Base-by-base conservation (phyloP, 2,329 filamentous ascomycete species). In the Mycocentrospora acerina region DNA sequence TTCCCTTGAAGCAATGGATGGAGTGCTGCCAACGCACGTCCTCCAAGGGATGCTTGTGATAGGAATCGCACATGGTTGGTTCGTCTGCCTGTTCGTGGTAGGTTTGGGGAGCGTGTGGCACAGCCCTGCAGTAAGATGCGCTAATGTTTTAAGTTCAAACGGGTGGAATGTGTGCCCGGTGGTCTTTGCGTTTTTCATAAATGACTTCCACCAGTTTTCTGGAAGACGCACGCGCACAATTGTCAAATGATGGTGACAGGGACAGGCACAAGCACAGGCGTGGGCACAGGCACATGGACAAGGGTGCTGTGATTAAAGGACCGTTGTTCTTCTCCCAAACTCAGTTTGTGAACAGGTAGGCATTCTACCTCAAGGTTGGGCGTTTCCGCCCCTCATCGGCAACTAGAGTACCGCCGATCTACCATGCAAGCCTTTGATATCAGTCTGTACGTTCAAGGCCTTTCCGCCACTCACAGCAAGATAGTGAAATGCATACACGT, bases 71-170 rank as follows among this genome's bases (percentile, higher is more conserved):
- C n/a, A 39, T 39, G 39, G 35, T 46, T 39, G 14, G 26, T 35
- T 5, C 13, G 22, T 19, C 19, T 22, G 19, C 19, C 5, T 22
- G 19, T 6, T 22, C 19, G 5, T 9, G 19, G 5, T 6, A 22
- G 9, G 19, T 22, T 22, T 22, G 19, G 19, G n/a, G 9, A 22
- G 19, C 5, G 9, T 22, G 19, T 22, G 19, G 35, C 40, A 35
- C 26, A 37, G 36, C 29, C 29, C 27, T 22, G 19, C 19, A 9
- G 19, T 9, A 22, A 22, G 9, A 22, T 37, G 27, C 49, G 45
- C 55, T 51, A 51, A 44, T 46, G 55, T 58, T 48, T 54, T 53
- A 59, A 33, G 30, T 57, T 48, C 41, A 53, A 46, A 22, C 19
- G 19, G 19, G 19, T 22, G 19, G 19, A 22, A 22, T 22, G 19